Evolutionary conservation across 2,329 filamentous ascomycete genomes (phyloP).

Genomic region (Stemphylium vesicarium): DNA sequence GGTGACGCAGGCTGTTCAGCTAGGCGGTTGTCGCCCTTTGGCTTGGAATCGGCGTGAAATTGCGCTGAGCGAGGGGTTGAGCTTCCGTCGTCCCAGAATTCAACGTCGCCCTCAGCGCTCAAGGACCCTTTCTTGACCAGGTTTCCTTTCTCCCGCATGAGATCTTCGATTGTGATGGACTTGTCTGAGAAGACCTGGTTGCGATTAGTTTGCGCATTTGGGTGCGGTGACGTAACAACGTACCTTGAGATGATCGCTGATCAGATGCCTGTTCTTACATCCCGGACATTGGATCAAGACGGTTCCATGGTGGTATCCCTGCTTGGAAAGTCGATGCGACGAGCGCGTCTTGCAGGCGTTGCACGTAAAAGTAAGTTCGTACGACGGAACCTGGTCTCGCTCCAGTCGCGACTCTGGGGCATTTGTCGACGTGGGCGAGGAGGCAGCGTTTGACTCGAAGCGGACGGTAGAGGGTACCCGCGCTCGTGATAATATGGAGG

Average conservation of each 20-base stretch:
- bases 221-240: too few species aligned
- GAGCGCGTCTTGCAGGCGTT: conserved; percentile 80
- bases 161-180: conserved; percentile 74
- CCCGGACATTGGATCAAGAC: conserved; percentile 86
- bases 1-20: conserved; percentile 22
- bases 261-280: conserved; percentile 88
- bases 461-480: conserved; percentile 23
- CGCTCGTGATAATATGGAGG: conserved; percentile 14
- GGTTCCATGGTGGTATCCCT: conserved; percentile 91
- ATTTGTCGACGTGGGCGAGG: conserved; percentile 34
- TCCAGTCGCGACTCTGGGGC: conserved; percentile 46
- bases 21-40: conserved; percentile 33
- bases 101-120: conserved; percentile 81
- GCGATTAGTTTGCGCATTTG: conserved; percentile 8
- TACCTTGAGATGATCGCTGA: conserved; percentile 83
- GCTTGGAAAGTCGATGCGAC: conserved; percentile 86
- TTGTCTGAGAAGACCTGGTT: conserved; percentile 73
- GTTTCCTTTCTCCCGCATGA: conserved; percentile 77
- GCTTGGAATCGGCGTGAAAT: conserved; percentile 39
- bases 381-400: conserved; percentile 66
- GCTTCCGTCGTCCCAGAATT: conserved; percentile 84
- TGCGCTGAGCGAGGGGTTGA: conserved; percentile 43
- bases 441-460: conserved; percentile 34
- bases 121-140: conserved; percentile 74
- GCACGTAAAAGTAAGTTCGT: conserved; percentile 92